Evolutionary conservation across 371 early-diverging fungal genomes (phyloP).

Genomic region (Mortierella polycephala): DNA sequence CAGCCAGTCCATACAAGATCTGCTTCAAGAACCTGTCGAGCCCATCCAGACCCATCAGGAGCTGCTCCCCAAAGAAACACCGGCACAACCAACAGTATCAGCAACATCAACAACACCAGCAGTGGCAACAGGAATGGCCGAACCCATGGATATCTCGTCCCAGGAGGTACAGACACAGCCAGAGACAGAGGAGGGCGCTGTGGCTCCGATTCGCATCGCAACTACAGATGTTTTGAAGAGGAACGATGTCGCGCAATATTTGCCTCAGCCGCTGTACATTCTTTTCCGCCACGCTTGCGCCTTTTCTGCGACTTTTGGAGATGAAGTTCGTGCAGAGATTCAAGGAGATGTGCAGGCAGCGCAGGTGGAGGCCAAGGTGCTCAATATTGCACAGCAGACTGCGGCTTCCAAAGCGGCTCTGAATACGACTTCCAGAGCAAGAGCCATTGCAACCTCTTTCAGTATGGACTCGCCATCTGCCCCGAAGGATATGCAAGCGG

Average conservation of each 20-base stretch:
- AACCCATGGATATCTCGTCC: constrained; percentile 9
- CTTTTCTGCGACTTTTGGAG: constrained; percentile 38
- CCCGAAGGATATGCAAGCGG: constrained; percentile 21
- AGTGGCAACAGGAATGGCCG: background rate
- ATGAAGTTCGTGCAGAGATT: constrained; percentile 39
- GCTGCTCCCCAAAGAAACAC: background rate
- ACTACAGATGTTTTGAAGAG: constrained; percentile 27
- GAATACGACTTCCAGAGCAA: constrained; percentile 1
- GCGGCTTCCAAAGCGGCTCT: constrained; percentile 5
- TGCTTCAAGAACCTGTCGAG: constrained; percentile 35
- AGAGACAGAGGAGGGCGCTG: background rate
- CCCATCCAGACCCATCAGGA: constrained; percentile 27
- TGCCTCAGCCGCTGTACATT: constrained; percentile 39
- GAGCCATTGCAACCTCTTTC: background rate
- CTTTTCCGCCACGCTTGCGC: constrained; percentile 45
- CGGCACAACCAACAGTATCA: background rate
- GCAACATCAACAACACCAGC: constrained; percentile 6
- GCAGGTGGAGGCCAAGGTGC: constrained; percentile 18
- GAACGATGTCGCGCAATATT: constrained; percentile 32
- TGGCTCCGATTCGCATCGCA: constrained; percentile 24
- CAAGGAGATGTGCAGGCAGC: constrained; percentile 36
- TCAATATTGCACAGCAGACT: constrained; percentile 8
- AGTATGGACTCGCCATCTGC: constrained; percentile 12
- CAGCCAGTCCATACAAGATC: constrained; percentile 40
- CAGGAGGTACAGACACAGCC: background rate